These are phyloP conservation scores for Eimeria tenella DNA, from an alignment of 169 alveolate species.

Conservation along the genomic window DNA sequence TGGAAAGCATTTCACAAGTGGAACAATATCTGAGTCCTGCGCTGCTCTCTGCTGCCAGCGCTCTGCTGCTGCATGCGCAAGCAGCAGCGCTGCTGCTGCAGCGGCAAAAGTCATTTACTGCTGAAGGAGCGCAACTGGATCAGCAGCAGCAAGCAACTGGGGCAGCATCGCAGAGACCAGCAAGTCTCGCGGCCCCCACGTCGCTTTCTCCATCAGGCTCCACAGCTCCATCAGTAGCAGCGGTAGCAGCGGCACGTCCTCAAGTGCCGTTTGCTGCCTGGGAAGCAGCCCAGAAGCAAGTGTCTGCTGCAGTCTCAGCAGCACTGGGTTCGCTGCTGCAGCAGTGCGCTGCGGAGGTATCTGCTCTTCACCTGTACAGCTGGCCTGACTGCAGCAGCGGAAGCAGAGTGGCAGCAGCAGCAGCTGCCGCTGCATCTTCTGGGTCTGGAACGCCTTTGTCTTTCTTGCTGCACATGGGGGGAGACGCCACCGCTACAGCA, in stretches of 20 bases:
- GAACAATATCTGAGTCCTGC: not conserved
- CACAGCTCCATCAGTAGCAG: conserved; percentile 35
- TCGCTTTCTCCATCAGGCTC: conserved; percentile 27
- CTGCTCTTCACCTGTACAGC: not conserved
- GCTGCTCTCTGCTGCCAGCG: conserved; percentile 69
- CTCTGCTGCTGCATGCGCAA: conserved; percentile 39
- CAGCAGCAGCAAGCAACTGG: conserved; percentile 47
- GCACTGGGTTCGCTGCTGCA: conserved; percentile 59
- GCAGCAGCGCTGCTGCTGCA: conserved; percentile 64
- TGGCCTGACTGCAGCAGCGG: conserved; percentile 23
- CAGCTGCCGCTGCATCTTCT: conserved; percentile 5
- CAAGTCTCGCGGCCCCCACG: conserved; percentile 24
- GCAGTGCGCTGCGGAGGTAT: conserved; percentile 33
- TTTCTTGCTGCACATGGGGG: conserved; percentile 50
- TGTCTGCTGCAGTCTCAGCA: conserved; percentile 39
- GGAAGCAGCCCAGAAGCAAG: conserved; percentile 42
- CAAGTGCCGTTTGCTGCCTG: conserved; percentile 11
- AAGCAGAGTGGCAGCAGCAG: not conserved
- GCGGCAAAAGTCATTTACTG: conserved; percentile 25
- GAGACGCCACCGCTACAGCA: conserved; percentile 23
- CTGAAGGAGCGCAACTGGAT: conserved; percentile 9
- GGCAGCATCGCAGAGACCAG: not conserved
- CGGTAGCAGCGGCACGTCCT: conserved; percentile 23
- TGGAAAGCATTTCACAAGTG: not conserved
- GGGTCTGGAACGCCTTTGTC: not conserved